Evolutionary conservation across 2,329 filamentous ascomycete genomes (phyloP).

Genomic region (Elsinoe necatrix): DNA sequence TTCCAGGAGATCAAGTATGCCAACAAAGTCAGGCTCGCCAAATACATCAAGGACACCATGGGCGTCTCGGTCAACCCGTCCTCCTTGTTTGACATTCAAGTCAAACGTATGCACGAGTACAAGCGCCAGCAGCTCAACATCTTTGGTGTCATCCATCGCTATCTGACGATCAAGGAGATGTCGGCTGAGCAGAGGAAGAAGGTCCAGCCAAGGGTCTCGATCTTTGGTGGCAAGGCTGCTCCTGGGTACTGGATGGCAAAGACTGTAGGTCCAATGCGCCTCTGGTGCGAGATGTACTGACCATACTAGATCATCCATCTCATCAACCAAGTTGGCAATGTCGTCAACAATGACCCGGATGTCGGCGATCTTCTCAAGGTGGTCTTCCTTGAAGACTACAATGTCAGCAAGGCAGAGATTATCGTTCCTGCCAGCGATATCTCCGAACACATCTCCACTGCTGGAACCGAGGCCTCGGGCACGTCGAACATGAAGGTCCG

Average conservation of each 20-base stretch:
- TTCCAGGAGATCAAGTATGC: slow-evolving; percentile 95
- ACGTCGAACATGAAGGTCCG: slow-evolving; percentile 47
- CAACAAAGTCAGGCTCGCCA: slow-evolving; percentile 87
- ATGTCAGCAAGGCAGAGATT: slow-evolving; percentile 98
- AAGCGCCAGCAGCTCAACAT: slow-evolving; percentile 83
- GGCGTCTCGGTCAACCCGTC: slow-evolving; percentile 77
- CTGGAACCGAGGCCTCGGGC: slow-evolving; percentile 79
- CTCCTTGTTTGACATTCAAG: slow-evolving; percentile 90
- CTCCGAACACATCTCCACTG: slow-evolving; percentile 97
- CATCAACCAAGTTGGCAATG: slow-evolving; percentile 80
- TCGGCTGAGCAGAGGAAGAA: slow-evolving; percentile 77
- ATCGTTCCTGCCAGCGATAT: slow-evolving; percentile 91
- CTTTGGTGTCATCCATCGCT: slow-evolving; percentile 93
- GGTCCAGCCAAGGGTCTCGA: slow-evolving; percentile 76
- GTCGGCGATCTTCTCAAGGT: slow-evolving; percentile 94
- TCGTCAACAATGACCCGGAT: slow-evolving; percentile 87
- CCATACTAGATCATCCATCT: slow-evolving; percentile 63
- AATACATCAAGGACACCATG: slow-evolving; percentile 77
- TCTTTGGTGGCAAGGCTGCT: slow-evolving; percentile 96
- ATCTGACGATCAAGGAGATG: slow-evolving; percentile 81
- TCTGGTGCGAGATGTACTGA: neutral
- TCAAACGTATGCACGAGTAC: slow-evolving; percentile 98
- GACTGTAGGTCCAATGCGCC: slow-evolving; percentile 42
- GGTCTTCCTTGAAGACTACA: slow-evolving; percentile 96
- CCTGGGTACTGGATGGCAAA: slow-evolving; percentile 99